A percentile compares a stretch with the other conserved stretches of the same genome.
These are phyloP conservation scores for Ophiostoma quercus DNA, from an alignment of 2,329 filamentous ascomycete species.

Conservation along the genomic window DNA sequence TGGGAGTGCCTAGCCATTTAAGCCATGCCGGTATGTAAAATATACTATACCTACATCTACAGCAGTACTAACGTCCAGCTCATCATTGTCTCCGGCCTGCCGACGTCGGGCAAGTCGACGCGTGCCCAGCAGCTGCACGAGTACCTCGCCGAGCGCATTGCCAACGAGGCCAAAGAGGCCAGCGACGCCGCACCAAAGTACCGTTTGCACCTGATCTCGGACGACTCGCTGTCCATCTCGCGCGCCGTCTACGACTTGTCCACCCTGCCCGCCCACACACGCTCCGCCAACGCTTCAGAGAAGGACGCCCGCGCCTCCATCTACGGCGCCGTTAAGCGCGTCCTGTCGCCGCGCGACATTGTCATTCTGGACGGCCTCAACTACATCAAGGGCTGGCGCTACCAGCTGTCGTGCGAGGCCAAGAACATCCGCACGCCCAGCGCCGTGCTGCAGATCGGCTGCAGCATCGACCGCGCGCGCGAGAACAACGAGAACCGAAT, in stretches of 20 bases:
- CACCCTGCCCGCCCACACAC: slow-evolving; percentile 51
- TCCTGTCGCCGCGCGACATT: slow-evolving; percentile 65
- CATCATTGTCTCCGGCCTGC: slow-evolving; percentile 61
- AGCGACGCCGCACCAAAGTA: slow-evolving; percentile 39
- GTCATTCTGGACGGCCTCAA: slow-evolving; percentile 76
- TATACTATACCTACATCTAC: background rate
- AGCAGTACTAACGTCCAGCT: slow-evolving; percentile 42
- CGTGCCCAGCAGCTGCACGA: slow-evolving; percentile 61
- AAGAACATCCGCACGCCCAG: slow-evolving; percentile 72
- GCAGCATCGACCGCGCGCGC: slow-evolving; percentile 47
- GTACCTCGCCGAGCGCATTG: slow-evolving; percentile 58
- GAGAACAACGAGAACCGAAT: slow-evolving; percentile 58
- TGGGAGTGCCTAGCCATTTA: background rate
- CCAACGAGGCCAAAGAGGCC: slow-evolving; percentile 28
- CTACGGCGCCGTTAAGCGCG: slow-evolving; percentile 72
- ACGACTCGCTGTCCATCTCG: slow-evolving; percentile 63
- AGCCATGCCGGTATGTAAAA: slow-evolving; percentile 21
- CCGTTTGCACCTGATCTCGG: slow-evolving; percentile 68
- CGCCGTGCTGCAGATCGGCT: slow-evolving; percentile 65
- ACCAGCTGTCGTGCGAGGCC: slow-evolving; percentile 79
- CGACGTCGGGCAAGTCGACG: slow-evolving; percentile 63
- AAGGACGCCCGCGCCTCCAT: slow-evolving; percentile 75
- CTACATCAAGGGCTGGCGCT: slow-evolving; percentile 87
- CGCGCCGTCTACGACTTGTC: slow-evolving; percentile 66
- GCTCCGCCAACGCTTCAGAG: slow-evolving; percentile 68